A percentile compares a stretch with the other conserved stretches of the same genome.
Conservation (phyloP, 257 asterid genomes). For the Vinca minor region DNA sequence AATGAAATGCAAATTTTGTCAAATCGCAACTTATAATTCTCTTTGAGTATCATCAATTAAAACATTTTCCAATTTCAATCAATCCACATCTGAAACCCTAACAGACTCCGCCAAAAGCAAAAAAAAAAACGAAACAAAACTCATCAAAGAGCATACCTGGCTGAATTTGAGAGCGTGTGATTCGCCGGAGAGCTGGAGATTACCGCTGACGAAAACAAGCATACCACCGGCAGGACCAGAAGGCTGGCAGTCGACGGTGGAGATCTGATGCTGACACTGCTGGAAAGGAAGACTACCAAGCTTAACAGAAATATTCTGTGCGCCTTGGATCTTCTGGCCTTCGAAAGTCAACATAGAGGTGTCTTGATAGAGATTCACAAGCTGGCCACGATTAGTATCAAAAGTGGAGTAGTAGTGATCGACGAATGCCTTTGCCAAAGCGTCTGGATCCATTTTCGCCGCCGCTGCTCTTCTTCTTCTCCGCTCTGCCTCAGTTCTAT, state of each 20-base stretch:
- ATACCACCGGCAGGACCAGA: constrained; percentile 54
- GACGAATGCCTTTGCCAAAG: constrained; percentile 44
- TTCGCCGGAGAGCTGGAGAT: constrained; percentile 43
- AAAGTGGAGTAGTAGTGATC: constrained; percentile 50
- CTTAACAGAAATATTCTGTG: constrained; percentile 29
- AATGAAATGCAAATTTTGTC: neutral
- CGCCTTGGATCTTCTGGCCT: constrained; percentile 44
- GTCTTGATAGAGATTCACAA: constrained; percentile 38
- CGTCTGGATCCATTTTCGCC: constrained; percentile 37
- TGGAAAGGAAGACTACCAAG: constrained; percentile 40
- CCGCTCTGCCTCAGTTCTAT: neutral
- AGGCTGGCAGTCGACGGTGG: constrained; percentile 53
- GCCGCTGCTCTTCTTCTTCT: neutral
- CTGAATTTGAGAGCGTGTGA: constrained; percentile 42
- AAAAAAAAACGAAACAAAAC: neutral
- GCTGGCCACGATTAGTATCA: constrained; percentile 35
- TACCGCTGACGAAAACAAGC: constrained; percentile 47
- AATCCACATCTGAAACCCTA: neutral
- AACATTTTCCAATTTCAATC: neutral
- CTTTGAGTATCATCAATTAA: neutral
- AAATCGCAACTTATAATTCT: neutral
- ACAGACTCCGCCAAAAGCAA: neutral
- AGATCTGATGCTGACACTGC: constrained; percentile 44
- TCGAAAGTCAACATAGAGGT: constrained; percentile 44
- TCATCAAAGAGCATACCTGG: constrained; percentile 10